Evolutionary conservation across 768 basidiomycete genomes (phyloP), one percentile per base, ranked within the genome.

Genomic region (Myochromella boudieri): DNA sequence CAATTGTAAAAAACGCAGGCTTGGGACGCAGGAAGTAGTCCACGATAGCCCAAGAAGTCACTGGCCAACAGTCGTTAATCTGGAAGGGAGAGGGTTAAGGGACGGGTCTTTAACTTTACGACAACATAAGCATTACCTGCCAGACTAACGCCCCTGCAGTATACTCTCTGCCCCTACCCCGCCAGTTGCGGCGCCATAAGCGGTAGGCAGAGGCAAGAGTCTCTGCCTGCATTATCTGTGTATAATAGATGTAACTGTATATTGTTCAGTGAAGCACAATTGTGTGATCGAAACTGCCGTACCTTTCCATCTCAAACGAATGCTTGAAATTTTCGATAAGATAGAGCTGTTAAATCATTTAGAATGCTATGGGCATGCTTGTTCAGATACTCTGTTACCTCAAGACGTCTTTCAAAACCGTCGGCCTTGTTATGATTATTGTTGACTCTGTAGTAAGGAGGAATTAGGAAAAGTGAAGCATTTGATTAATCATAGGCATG

Each of bases 141-240:
- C 95, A 97, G 20, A 97, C 94, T 28, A 97, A 77, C 25, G 93
- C 95, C 36, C 92, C 93, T 4, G 92, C 81, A 1, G 88, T 92
- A 64, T 91, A 84, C 60, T 97, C 89, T 58, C 70, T 79, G 6
- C 92, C 92, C 49, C 65, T 78, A n/a, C 95, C 95, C 25, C 76
- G 72, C 92, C 93, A 98, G 63, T 93, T 88, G 14, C 95, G 77
- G 46, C 93, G 74, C 95, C 95, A 97, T 1, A 92, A 71, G 15
- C 89, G 82, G 64, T 91, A 97, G 0, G 95, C 95, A 17, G 88
- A 81, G 1, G 84, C 81, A 15, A 97, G 75, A 2, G 88, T 84
- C 66, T 97, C 95, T 3, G 94, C 89, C 67, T 98, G 95, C 91
- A 97, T 95, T 45, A 95, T 70, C 67, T 97, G 95, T 4, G 95